phyloP scores from a whole-genome alignment of 1,284 basidiomycete genomes.

The Dichomitus squalens region DNA sequence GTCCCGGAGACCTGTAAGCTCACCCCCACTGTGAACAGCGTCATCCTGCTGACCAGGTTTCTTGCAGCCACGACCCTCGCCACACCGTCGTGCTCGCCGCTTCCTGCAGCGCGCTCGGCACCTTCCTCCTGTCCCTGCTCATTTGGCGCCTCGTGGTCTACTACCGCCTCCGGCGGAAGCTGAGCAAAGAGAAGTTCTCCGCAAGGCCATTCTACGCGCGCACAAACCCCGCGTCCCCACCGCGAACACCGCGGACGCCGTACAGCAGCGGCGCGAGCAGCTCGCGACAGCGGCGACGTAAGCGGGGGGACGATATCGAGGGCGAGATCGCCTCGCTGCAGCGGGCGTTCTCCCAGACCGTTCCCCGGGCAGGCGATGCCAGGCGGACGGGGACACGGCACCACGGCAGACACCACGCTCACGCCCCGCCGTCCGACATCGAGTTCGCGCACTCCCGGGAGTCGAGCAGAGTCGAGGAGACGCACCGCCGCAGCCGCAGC shows the following conservation, averaged over 20 bases:
- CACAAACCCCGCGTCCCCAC: not conserved
- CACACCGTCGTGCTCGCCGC: slow-evolving; percentile 12
- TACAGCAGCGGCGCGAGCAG: not conserved
- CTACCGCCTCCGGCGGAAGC: not conserved
- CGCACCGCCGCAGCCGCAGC: not conserved
- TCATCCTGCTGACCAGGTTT: not conserved
- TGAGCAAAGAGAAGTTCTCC: slow-evolving; percentile 1
- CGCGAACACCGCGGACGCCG: not conserved
- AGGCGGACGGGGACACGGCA: not conserved
- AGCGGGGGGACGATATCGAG: not conserved
- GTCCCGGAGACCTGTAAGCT: not conserved
- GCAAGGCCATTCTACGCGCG: slow-evolving; percentile 17
- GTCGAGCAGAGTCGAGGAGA: not conserved
- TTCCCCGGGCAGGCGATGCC: not conserved
- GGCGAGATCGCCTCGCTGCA: slow-evolving; percentile 1
- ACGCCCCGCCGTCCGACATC: not conserved
- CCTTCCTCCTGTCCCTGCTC: slow-evolving; percentile 11
- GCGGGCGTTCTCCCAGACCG: not conserved
- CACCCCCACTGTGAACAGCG: not conserved
- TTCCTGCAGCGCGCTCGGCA: slow-evolving; percentile 9
- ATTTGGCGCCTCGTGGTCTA: slow-evolving; percentile 11
- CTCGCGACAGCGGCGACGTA: not conserved
- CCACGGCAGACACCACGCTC: no score
- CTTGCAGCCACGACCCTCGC: not conserved
- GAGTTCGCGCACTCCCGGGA: not conserved